Percentiles rank a stretch among this genome's conserved stretches.
These are phyloP conservation scores for sorghum (Sorghum bicolor) DNA, from an alignment of 176 grass and related monocot species.

Conservation along the genomic window DNA sequence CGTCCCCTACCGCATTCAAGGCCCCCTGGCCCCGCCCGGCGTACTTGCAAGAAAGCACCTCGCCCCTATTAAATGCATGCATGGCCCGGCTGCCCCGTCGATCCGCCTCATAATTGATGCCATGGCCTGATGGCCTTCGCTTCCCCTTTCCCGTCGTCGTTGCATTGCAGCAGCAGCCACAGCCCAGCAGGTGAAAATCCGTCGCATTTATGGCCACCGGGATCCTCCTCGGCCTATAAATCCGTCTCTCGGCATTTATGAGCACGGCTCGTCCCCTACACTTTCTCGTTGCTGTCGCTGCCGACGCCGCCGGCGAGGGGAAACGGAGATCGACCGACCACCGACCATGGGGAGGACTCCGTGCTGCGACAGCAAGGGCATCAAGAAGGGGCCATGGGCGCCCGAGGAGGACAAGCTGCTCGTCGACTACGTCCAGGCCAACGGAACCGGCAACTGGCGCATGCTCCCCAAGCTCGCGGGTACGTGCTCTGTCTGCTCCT, in stretches of 20 bases:
- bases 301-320: background rate
- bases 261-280: background rate
- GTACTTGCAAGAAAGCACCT: constrained; percentile 46
- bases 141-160: background rate
- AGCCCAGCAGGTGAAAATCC: constrained; percentile 49
- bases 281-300: background rate
- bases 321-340: background rate
- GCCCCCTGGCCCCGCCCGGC: background rate
- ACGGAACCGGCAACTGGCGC: constrained; percentile 87
- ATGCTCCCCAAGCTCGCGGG: constrained; percentile 90
- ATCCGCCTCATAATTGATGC: constrained; percentile 7
- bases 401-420: constrained; percentile 96
- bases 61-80: constrained; percentile 41
- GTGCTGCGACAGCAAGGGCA: constrained; percentile 87
- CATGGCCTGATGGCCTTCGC: background rate
- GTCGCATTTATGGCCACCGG: constrained; percentile 63
- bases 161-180: constrained; percentile 12
- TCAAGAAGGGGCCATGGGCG: constrained; percentile 96
- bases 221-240: constrained; percentile 64
- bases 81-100: background rate
- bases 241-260: constrained; percentile 17
- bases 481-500: constrained; percentile 3
- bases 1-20: constrained; percentile 45
- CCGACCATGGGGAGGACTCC: constrained; percentile 76
- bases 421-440: constrained; percentile 74